These are phyloP conservation scores for Euphorbia peplus DNA, from an alignment of 345 rosid species.

Conservation along the genomic window DNA sequence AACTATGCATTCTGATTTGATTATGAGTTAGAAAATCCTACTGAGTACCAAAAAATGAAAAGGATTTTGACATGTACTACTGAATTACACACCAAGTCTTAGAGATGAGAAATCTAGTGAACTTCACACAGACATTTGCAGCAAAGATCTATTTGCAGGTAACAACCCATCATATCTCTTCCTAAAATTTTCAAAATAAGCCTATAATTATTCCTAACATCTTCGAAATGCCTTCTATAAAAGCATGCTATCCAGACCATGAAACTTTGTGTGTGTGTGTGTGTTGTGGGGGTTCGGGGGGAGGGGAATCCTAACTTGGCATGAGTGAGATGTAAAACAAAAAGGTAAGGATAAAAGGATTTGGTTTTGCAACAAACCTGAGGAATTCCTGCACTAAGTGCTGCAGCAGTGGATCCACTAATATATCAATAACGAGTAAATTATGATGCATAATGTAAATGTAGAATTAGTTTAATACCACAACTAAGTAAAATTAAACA, in stretches of 20 bases:
- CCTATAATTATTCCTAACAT: neutral
- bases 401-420: slow-evolving; percentile 92
- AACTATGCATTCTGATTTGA: neutral
- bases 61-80: neutral
- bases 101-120: neutral
- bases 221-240: neutral
- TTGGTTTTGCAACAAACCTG: slow-evolving; percentile 48
- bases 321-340: slow-evolving; percentile 5
- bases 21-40: neutral
- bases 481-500: slow-evolving; percentile 7
- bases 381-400: slow-evolving; percentile 70
- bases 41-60: neutral
- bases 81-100: neutral
- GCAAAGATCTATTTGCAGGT: neutral
- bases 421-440: slow-evolving; percentile 15
- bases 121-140: neutral
- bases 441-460: neutral
- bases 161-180: neutral
- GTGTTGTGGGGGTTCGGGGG: too few relatives aligned
- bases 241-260: neutral
- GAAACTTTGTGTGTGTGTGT: too few relatives aligned
- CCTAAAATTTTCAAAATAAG: neutral
- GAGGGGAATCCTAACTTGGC: neutral
- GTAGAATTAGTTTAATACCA: slow-evolving; percentile 11
- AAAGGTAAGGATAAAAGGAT: slow-evolving; percentile 4